Conservation (phyloP, 2,329 filamentous ascomycete species). For the Aspergillus pseudotamarii region DNA sequence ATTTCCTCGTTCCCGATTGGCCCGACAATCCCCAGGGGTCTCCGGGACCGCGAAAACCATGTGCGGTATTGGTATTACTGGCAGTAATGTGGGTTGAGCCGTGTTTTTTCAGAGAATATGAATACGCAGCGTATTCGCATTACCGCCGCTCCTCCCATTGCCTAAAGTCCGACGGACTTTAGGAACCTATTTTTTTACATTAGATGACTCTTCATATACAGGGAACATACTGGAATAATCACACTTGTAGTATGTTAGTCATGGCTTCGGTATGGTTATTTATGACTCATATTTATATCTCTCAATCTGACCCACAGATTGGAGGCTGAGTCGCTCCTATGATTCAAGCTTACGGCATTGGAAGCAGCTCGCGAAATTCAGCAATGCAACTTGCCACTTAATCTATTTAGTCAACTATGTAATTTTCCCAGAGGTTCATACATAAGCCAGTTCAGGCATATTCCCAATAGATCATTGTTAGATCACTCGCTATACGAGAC, state of each 20-base stretch:
- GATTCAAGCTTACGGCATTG: neutral
- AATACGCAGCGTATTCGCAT: neutral
- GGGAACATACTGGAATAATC: neutral
- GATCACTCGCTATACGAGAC: neutral
- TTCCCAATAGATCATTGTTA: neutral
- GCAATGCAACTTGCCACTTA: neutral
- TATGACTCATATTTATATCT: neutral
- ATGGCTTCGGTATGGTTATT: neutral
- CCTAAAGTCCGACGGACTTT: neutral
- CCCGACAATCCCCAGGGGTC: neutral
- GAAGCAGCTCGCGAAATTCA: neutral
- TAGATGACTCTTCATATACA: neutral
- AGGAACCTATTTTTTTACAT: neutral
- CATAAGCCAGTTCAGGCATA: neutral
- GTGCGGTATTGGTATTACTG: neutral
- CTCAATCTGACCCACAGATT: neutral
- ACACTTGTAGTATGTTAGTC: neutral
- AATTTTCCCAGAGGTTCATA: neutral
- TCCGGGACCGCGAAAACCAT: neutral
- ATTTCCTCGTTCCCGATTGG: conserved; percentile 1
- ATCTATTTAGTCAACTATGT: neutral
- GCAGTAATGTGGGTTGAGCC: neutral
- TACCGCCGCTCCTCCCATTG: neutral
- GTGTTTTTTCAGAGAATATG: neutral
- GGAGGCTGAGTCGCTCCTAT: neutral